Conservation (phyloP, 1,284 basidiomycete species). For the Inonotus hispidus region DNA sequence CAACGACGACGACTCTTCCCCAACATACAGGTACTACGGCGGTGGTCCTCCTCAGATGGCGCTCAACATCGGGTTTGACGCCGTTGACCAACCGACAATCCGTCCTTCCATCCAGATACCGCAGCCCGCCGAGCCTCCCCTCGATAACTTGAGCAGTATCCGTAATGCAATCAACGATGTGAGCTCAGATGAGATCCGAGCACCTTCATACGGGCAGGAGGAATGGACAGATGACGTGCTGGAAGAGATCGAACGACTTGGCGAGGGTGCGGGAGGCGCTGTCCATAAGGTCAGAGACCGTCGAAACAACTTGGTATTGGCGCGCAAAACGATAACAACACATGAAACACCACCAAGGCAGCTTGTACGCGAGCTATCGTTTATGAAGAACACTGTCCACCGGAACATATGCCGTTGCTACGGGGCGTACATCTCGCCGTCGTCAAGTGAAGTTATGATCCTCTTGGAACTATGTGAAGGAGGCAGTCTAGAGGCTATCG, state of each 20-base stretch:
- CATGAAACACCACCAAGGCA: constrained; percentile 92
- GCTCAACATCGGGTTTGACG: not conserved
- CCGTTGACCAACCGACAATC: constrained; percentile 16
- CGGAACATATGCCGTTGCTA: constrained; percentile 90
- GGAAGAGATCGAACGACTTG: constrained; percentile 70
- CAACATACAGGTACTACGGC: constrained; percentile 16
- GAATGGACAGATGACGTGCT: constrained; percentile 68
- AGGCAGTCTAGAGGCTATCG: constrained; percentile 80
- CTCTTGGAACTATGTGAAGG: constrained; percentile 96
- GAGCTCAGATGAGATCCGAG: constrained; percentile 14
- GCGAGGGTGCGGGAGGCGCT: constrained; percentile 94
- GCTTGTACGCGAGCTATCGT: constrained; percentile 87
- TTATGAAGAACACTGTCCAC: constrained; percentile 82
- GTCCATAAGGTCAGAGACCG: constrained; percentile 87
- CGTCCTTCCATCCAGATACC: not conserved
- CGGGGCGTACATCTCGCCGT: constrained; percentile 92
- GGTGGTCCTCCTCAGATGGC: constrained; percentile 8
- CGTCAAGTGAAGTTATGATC: constrained; percentile 90
- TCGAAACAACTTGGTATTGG: constrained; percentile 77
- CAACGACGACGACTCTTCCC: constrained; percentile 14
- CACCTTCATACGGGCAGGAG: constrained; percentile 11
- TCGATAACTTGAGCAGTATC: constrained; percentile 13
- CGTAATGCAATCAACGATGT: constrained; percentile 12
- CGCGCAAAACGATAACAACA: constrained; percentile 94
- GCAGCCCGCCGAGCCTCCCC: not conserved